Conservation (phyloP, 768 basidiomycete genomes). For the Coprinopsis sp. region DNA sequence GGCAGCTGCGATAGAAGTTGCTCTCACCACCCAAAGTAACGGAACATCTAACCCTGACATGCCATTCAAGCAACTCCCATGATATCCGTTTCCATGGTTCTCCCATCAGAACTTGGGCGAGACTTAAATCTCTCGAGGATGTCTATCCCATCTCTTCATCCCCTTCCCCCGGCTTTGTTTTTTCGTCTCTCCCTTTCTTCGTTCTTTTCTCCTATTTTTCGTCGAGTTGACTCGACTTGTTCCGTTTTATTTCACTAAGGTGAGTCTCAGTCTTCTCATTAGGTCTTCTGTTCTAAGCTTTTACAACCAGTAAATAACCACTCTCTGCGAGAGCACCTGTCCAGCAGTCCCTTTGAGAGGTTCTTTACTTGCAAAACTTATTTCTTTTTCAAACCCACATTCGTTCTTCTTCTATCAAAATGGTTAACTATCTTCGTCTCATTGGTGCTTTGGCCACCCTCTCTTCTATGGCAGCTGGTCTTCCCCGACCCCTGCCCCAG, state of each 20-base stretch:
- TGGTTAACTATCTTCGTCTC: conserved; percentile 57
- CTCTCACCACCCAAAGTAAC: conserved; percentile 10
- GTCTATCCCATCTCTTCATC: conserved; percentile 8
- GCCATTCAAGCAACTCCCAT: conserved; percentile 9
- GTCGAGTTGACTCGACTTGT: conserved; percentile 69
- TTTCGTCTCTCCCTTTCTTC: conserved; percentile 33
- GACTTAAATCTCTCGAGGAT: conserved; percentile 20
- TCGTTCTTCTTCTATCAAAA: conserved; percentile 39
- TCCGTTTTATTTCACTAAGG: conserved; percentile 52
- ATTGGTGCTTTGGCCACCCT: conserved; percentile 51
- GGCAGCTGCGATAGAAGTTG: neutral
- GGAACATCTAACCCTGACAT: conserved; percentile 3
- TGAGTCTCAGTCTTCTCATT: conserved; percentile 20
- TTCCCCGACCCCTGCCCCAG: conserved; percentile 32
- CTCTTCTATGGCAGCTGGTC: conserved; percentile 43
- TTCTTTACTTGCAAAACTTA: conserved; percentile 38
- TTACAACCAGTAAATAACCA: conserved; percentile 43
- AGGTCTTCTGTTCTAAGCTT: conserved; percentile 5
- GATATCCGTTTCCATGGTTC: conserved; percentile 34
- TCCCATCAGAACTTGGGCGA: conserved; percentile 14
- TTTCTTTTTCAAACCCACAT: conserved; percentile 36
- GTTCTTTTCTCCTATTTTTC: conserved; percentile 37
- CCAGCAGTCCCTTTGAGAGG: conserved; percentile 62
- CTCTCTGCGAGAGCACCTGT: conserved; percentile 68
- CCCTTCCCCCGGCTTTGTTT: conserved; percentile 23